Base-by-base conservation (phyloP, 352 stramenopile species). In the Blastocystis sp. region DNA sequence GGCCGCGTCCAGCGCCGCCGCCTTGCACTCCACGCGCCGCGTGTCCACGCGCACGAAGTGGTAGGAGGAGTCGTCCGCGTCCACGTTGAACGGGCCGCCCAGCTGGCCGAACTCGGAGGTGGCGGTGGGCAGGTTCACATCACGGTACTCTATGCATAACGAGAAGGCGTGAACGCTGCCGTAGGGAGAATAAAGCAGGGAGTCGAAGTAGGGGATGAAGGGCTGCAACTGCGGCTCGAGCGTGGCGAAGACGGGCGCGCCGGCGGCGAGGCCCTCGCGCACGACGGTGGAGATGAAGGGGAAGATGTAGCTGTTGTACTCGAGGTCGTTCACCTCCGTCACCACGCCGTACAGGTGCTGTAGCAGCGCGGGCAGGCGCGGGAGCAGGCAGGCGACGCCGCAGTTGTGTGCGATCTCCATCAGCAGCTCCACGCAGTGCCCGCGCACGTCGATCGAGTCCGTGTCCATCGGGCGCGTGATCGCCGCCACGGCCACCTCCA, bases 191-290 rank as follows among this genome's bases (percentile, higher is more conserved):
- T 59, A 84, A 11, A 84, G 52, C 3, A 66, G 28, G 11, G 40
- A 43, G 45, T 84, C 74, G 4, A 84, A 43, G 21, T n/a, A 70
- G 2, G 74, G 74, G 14, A 84, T 69, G 19, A 84, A 84, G 2
- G 3, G 61, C 40, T 38, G 23, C 40, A 74, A 45, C 7, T 23
- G 21, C 23, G 34, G n/a, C 2, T 23, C 28, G 5, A 74, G 28
- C 28, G 40, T 19, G 7, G 48, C 48, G 48, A 56, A 56, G 48
- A 56, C 5, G 5, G 48, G 7, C 9, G 66, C 41, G 66, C 19
- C 1, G 21, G 10, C n/a, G 21, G 2, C 14, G 5, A 59, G 14
- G 48, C 66, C 40, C 21, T 28, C 14, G 23, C 48, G 19, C 7
- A 64, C 21, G 5, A 84, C 45, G 19, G 28, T 64, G n/a, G 60